Evolutionary conservation across 768 basidiomycete species (phyloP), one percentile per base, ranked within the genome.

Genomic region (Collybia sordida): DNA sequence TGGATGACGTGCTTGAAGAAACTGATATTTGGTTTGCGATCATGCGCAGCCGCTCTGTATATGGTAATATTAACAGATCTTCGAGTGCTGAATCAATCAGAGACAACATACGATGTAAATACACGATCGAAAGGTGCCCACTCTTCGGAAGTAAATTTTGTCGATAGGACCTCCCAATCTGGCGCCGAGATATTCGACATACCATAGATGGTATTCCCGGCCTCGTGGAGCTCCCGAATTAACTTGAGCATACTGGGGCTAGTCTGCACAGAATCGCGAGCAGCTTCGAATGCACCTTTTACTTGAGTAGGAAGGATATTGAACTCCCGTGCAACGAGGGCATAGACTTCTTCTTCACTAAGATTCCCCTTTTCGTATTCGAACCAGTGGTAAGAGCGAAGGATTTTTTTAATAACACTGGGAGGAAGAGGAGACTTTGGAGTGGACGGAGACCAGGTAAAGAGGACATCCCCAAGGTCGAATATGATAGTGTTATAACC

Each of bases 151-250:
- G 60, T 66, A 42, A 49, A 60, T 27, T 72, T 79, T 17, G 64
- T 69, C 37, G 62, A 72, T 14, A 82, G 67, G 3, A 75, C 66
- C 36, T 67, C 67, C 55, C 72, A 80, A 55, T 83, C 81, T 8
- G 78, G 78, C 0, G 66, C 55, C 14, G 81, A 80, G 22, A 84
- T 82, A 60, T 84, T 84, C 28, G 79, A 81, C 77, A 82, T 80
- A 28, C 79, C 81, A 43, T 74, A 80, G 28, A 83, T 69, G 12
- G 60, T 66, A 2, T 80, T 60, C 4, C 58, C 44, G 15, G 61
- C 64, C 7, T 64, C 49, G 1, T 76, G 77, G 35, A 83, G 65
- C 42, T 79, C 71, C 2, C 70, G 69, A 35, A 83, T 73, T 21
- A 83, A 61, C 6, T 59, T 56, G 34, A 79, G 71, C 56, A 81